Base-by-base conservation (phyloP, 768 basidiomycete genomes). In the Mycena chlorophos region DNA sequence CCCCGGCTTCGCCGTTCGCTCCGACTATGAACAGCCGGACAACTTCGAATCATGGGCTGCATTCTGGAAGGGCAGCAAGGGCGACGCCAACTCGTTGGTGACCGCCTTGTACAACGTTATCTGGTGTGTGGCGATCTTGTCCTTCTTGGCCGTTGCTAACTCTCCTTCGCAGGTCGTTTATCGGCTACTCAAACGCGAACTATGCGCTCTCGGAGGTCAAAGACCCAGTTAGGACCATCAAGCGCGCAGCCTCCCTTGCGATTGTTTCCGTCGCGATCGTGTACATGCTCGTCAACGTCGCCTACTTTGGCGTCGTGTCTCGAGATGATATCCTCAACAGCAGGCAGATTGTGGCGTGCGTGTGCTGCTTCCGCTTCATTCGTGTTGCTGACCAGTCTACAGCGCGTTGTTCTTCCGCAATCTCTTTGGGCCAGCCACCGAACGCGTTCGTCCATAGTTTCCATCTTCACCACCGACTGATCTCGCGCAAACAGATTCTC, bases 161-260 rank as follows among this genome's bases (percentile, higher is more conserved):
- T 16, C 34, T 30, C 14, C 2, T 31, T 8, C 53, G 83, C 31
- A 72, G 73, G 72, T 74, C 75, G 2, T 87, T 78, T 63, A 73
- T 77, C 31, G 87, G 88, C 1, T 89, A 83, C 66, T 81, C 78
- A 28, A 87, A 85, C 59, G 84, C 80, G 27, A 88, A 88, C 65
- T 88, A 88, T 60, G 84, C 82, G 0, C 72, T 88, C 13, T 78
- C 80, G 1, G 87, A 89, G 55, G 75, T 87, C 10, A 77, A 77
- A 43, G 74, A 88, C 56, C 88, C 88, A 0, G 70, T 79, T 5
- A 76, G 79, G 20, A 88, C 86, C 0, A 72, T 91, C 61, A 79
- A 79, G 54, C 73, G 78, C n/a, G 87, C 87, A 0, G 85, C 81
- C 2, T 85, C 88, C 4, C 68, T 85, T 1, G 86, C 85, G 0